phyloP scores from a whole-genome alignment of 2,329 filamentous ascomycete genomes.

The Phaeomoniella chlamydospora region DNA sequence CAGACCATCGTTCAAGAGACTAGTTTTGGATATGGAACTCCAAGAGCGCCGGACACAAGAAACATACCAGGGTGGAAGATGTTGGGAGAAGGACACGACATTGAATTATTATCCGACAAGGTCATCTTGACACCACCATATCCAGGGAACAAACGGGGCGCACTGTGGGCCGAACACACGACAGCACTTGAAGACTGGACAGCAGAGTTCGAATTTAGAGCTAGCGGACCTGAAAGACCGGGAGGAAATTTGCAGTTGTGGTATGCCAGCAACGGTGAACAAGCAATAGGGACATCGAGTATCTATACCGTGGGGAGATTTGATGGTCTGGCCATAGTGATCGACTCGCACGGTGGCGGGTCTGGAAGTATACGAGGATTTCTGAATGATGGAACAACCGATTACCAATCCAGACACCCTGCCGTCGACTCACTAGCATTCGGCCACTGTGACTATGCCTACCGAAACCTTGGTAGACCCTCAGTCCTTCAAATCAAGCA shows the following conservation, averaged over 20 bases:
- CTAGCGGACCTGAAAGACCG: slow-evolving; percentile 69
- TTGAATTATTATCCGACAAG: slow-evolving; percentile 67
- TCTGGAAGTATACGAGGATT: slow-evolving; percentile 79
- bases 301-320: slow-evolving; percentile 76
- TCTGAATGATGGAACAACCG: slow-evolving; percentile 75
- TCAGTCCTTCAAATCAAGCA: slow-evolving; percentile 66
- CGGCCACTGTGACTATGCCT: slow-evolving; percentile 79
- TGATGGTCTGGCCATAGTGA: slow-evolving; percentile 75
- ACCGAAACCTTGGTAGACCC: slow-evolving; percentile 79
- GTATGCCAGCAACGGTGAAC: slow-evolving; percentile 60
- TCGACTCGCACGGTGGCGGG: slow-evolving; percentile 68
- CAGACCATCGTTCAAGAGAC: slow-evolving; percentile 10
- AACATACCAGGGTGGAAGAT: slow-evolving; percentile 41
- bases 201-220: slow-evolving; percentile 75
- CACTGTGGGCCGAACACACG: slow-evolving; percentile 59
- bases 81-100: slow-evolving; percentile 38
- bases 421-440: slow-evolving; percentile 78
- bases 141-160: slow-evolving; percentile 72
- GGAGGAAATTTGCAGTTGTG: slow-evolving; percentile 88
- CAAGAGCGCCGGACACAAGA: slow-evolving; percentile 39
- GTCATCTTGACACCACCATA: slow-evolving; percentile 79
- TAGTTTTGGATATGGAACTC: slow-evolving; percentile 11
- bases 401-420: slow-evolving; percentile 56
- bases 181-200: slow-evolving; percentile 51
- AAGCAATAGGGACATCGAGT: slow-evolving; percentile 54